Evolutionary conservation across 441 rosid genomes (phyloP).

Genomic region (Adansonia rubrostipa): DNA sequence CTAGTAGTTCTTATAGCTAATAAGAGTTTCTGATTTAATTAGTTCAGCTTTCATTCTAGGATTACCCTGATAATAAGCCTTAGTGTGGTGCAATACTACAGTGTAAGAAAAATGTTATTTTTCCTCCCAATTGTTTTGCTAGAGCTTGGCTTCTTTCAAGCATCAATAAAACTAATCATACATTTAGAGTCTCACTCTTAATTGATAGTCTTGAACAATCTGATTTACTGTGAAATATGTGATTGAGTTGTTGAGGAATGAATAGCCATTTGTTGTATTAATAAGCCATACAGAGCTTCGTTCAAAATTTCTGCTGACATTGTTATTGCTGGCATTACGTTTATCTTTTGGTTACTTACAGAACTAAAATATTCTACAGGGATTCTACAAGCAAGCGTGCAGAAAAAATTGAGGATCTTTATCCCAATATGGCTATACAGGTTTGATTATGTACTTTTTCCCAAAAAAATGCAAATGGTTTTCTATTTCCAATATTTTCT

Average conservation of each 20-base stretch:
- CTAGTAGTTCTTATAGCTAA: not conserved
- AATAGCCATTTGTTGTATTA: not conserved
- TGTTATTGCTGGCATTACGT: not conserved
- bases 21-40: not conserved
- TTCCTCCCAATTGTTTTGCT: not conserved
- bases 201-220: not conserved
- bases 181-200: not conserved
- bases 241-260: not conserved
- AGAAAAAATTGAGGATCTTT: conserved; percentile 74
- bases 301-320: conserved; percentile 7
- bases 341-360: conserved; percentile 8
- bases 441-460: conserved; percentile 36
- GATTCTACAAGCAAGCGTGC: conserved; percentile 46
- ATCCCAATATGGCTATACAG: conserved; percentile 69
- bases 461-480: not conserved
- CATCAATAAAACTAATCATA: not conserved
- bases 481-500: not conserved
- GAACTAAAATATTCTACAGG: conserved; percentile 35
- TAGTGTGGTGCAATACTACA: not conserved
- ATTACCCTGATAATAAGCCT: not conserved
- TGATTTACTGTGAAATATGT: not conserved
- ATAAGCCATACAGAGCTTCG: not conserved
- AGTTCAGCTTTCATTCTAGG: conserved; percentile 15
- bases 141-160: not conserved
- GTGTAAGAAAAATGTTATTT: not conserved